Evolutionary conservation across 805 yeast species (phyloP), one percentile per base, ranked within the genome.

Genomic region (Millerozyma miso): DNA sequence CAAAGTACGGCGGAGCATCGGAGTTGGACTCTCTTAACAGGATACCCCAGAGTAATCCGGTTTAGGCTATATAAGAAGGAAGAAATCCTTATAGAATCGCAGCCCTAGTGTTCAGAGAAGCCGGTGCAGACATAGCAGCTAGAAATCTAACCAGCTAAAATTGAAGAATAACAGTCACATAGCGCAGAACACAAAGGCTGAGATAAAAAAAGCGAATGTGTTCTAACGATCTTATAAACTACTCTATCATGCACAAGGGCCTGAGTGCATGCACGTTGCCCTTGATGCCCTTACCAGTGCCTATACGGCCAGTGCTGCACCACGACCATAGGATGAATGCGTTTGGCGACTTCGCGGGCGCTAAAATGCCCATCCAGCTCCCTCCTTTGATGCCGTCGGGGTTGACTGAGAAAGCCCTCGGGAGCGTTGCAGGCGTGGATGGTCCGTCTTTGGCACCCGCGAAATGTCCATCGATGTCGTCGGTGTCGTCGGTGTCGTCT

Each of bases 211-310:
- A n/a, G 35, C 15, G 13, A 23, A 58, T 59, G 56, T 51, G 59
- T 38, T 53, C 65, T 15, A 59, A 58, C 55, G 74, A 69, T 47
- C 60, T 69, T 36, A 54, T 67, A 44, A 53, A 64, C 39, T 69
- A 69, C 46, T 68, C 73, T 31, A 69, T 69, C 42, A 67, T 68
- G 72, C 55, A 57, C 47, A 48, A 50, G 34, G 60, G 59, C 29
- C 52, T 49, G 18, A 54, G 51, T 39, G 54, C 39, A 8, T 19
- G 29, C 6, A 34, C 34, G 19, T 18, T 35, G 13, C 40, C 37
- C 34, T 32, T 32, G 18, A 18, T 31, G 20, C 46, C 46, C 7
- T 35, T 43, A 14, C 45, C 42, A 29, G 26, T 42, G 29, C 49
- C 44, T 10, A 26, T 39, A n/a, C 26, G 39, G 10, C 39, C 39